These are phyloP conservation scores for Plasmodium sp. DNA, from an alignment of 169 alveolate genomes.

Conservation along the genomic window DNA sequence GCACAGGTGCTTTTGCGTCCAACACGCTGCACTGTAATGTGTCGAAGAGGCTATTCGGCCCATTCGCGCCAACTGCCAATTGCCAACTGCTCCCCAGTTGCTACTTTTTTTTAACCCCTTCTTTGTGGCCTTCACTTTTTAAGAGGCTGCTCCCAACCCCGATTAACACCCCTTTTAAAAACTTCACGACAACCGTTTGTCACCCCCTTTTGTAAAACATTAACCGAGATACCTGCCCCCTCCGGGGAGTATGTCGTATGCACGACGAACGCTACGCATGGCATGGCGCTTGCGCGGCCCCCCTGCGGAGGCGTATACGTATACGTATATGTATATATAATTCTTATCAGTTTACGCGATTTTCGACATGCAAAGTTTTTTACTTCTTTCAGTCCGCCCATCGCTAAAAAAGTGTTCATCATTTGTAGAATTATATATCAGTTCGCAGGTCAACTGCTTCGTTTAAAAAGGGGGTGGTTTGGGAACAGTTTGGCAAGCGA, in stretches of 20 bases:
- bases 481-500: background rate
- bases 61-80: background rate
- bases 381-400: slow-evolving; percentile 76
- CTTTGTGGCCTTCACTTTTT: background rate
- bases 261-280: background rate
- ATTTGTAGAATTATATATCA: slow-evolving; percentile 58
- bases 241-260: background rate
- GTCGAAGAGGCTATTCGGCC: background rate
- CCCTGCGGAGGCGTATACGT: background rate
- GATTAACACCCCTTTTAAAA: background rate
- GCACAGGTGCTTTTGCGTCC: background rate
- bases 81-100: background rate
- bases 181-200: background rate
- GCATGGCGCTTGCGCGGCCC: background rate
- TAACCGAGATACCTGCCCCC: background rate
- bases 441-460: background rate
- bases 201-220: background rate
- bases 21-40: background rate
- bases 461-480: slow-evolving; percentile 1
- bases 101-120: background rate
- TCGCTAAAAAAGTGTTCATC: slow-evolving; percentile 72
- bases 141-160: background rate
- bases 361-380: slow-evolving; percentile 60
- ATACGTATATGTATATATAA: background rate
- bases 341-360: slow-evolving; percentile 75